phyloP scores from a whole-genome alignment of 345 rosid genomes.

The Camelina hispida region DNA sequence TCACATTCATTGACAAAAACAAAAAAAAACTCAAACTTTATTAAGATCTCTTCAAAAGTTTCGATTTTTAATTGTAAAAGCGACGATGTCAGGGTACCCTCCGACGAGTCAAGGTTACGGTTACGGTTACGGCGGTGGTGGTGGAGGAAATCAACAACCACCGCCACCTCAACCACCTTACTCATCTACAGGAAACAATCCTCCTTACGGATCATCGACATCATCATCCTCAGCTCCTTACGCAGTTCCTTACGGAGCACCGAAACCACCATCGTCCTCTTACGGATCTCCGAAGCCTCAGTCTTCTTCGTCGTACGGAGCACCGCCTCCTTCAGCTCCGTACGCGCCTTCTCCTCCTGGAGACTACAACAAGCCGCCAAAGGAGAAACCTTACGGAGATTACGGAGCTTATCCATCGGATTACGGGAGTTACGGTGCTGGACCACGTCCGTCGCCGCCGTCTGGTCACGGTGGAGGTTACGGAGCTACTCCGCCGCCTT shows the following conservation, averaged over 20 bases:
- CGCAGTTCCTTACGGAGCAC: constrained; percentile 48
- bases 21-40: neutral
- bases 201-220: constrained; percentile 40
- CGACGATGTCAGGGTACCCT: constrained; percentile 42
- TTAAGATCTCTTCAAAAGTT: neutral
- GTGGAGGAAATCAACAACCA: constrained; percentile 44
- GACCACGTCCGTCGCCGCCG: constrained; percentile 35
- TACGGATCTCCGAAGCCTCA: constrained; percentile 27
- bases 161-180: constrained; percentile 47
- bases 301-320: constrained; percentile 40
- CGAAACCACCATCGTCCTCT: constrained; percentile 42
- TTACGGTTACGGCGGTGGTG: constrained; percentile 52
- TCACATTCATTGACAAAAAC: neutral
- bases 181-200: constrained; percentile 41
- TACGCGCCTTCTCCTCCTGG: constrained; percentile 51
- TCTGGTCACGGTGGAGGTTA: constrained; percentile 43
- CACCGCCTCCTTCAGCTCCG: constrained; percentile 53
- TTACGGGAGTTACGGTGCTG: constrained; percentile 47
- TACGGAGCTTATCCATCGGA: constrained; percentile 47
- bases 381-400: constrained; percentile 58
- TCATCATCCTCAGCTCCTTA: constrained; percentile 48
- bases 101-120: constrained; percentile 72
- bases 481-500: constrained; percentile 46
- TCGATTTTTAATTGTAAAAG: neutral
- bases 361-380: constrained; percentile 65